Conservation (phyloP, 495 filamentous ascomycete genomes). For the Evernia prunastri region DNA sequence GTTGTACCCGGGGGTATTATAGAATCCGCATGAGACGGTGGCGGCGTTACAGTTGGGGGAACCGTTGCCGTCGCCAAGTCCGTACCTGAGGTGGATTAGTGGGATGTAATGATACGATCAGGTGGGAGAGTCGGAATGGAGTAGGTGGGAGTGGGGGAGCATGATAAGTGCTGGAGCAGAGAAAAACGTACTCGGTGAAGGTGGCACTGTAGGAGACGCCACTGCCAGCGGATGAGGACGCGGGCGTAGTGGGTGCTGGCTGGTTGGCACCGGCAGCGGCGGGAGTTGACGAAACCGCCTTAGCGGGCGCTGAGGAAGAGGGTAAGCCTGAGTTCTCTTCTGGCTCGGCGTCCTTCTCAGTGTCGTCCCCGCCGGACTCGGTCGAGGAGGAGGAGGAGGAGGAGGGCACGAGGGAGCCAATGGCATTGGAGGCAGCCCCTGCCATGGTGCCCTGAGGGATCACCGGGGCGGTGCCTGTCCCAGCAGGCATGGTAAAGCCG, state of each 20-base stretch:
- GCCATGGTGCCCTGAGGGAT: background rate
- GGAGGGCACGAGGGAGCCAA: background rate
- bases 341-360: background rate
- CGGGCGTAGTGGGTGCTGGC: background rate
- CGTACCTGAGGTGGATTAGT: slow-evolving; percentile 19
- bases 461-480: background rate
- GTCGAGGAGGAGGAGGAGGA: background rate
- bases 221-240: background rate
- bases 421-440: background rate
- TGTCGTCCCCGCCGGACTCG: background rate
- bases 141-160: background rate
- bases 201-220: slow-evolving; percentile 2
- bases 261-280: background rate
- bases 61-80: slow-evolving; percentile 21
- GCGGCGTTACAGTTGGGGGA: slow-evolving; percentile 27
- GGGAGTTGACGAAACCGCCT: background rate
- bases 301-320: slow-evolving; percentile 1
- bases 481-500: slow-evolving; percentile 2
- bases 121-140: background rate
- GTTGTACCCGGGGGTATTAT: slow-evolving; percentile 22
- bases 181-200: slow-evolving; percentile 9
- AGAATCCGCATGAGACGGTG: slow-evolving; percentile 27
- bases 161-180: background rate
- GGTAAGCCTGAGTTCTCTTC: background rate
- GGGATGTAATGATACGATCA: too few relatives aligned